Evolutionary conservation across 352 stramenopile species (phyloP).

Genomic region (Globisporangium apiculatum): DNA sequence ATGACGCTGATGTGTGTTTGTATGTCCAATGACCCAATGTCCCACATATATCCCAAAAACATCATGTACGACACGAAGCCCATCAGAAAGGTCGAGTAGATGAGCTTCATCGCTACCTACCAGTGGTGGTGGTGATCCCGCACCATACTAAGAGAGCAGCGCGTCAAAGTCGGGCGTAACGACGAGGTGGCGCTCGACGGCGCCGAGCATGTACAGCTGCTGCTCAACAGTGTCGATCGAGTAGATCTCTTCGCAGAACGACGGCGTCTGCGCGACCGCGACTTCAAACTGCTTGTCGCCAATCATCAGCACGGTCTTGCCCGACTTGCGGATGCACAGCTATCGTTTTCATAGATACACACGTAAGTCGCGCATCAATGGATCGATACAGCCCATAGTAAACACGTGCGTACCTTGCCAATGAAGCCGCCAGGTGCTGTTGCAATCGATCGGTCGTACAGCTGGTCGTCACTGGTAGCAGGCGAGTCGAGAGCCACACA

Average conservation of each 20-base stretch:
- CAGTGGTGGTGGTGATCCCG: too few species aligned
- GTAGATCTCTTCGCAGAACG: slow-evolving; percentile 80
- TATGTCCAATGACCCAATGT: too few species aligned
- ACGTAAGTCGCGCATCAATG: neutral
- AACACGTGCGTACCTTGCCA: slow-evolving; percentile 51
- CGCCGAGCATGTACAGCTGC: slow-evolving; percentile 67
- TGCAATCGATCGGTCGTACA: slow-evolving; percentile 65
- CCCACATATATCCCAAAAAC: too few species aligned
- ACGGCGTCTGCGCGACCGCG: slow-evolving; percentile 64
- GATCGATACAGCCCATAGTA: too few species aligned
- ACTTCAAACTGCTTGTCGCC: slow-evolving; percentile 85
- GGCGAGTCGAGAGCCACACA: slow-evolving; percentile 6
- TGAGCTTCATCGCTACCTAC: too few species aligned
- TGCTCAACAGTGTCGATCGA: slow-evolving; percentile 70
- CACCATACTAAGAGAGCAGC: slow-evolving; percentile 45
- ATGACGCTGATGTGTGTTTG: too few species aligned
- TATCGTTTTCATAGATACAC: slow-evolving; percentile 5
- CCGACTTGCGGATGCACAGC: slow-evolving; percentile 80
- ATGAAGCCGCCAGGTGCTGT: slow-evolving; percentile 71
- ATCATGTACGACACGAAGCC: too few species aligned
- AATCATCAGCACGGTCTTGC: slow-evolving; percentile 81
- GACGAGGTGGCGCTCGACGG: slow-evolving; percentile 71
- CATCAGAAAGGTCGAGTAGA: too few species aligned
- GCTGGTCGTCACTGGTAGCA: slow-evolving; percentile 33
- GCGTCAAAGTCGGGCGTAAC: slow-evolving; percentile 84